A percentile compares a stretch with the other conserved stretches of the same genome.
Conservation (phyloP, 1,284 basidiomycete species). For the Malassezia obtusa region DNA sequence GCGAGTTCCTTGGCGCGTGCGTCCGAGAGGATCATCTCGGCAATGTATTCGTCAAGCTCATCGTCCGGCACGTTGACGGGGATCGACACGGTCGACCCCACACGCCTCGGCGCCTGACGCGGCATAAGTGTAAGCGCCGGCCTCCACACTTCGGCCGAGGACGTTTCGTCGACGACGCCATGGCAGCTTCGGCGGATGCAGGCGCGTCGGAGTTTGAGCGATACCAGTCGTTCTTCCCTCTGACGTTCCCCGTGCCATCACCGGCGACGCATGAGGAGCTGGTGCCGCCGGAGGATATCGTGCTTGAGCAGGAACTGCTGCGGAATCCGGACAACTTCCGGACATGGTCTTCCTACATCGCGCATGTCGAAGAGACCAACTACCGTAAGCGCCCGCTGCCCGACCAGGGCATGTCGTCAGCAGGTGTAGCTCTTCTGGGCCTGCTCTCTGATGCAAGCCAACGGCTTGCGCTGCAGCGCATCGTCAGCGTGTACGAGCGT, state of each 20-base stretch:
- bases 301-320: slow-evolving; percentile 88
- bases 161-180: neutral
- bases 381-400: slow-evolving; percentile 48
- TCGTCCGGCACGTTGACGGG: slow-evolving; percentile 11
- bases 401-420: slow-evolving; percentile 43
- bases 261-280: slow-evolving; percentile 68
- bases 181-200: neutral
- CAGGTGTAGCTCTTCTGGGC: slow-evolving; percentile 51
- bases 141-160: slow-evolving; percentile 9
- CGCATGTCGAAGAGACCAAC: slow-evolving; percentile 62
- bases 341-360: slow-evolving; percentile 81
- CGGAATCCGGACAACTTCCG: slow-evolving; percentile 82
- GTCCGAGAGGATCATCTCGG: slow-evolving; percentile 14
- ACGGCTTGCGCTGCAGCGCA: slow-evolving; percentile 66
- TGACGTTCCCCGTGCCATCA: slow-evolving; percentile 73
- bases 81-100: neutral
- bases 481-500: slow-evolving; percentile 84
- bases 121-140: neutral
- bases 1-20: slow-evolving; percentile 6
- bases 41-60: slow-evolving; percentile 11
- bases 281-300: slow-evolving; percentile 65
- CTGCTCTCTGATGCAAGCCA: slow-evolving; percentile 62
- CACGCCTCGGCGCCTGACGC: neutral
- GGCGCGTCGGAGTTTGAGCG: slow-evolving; percentile 5
- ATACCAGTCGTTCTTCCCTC: slow-evolving; percentile 55